Base-by-base conservation (phyloP, 2,329 filamentous ascomycete genomes). In the Neobulgaria alba region DNA sequence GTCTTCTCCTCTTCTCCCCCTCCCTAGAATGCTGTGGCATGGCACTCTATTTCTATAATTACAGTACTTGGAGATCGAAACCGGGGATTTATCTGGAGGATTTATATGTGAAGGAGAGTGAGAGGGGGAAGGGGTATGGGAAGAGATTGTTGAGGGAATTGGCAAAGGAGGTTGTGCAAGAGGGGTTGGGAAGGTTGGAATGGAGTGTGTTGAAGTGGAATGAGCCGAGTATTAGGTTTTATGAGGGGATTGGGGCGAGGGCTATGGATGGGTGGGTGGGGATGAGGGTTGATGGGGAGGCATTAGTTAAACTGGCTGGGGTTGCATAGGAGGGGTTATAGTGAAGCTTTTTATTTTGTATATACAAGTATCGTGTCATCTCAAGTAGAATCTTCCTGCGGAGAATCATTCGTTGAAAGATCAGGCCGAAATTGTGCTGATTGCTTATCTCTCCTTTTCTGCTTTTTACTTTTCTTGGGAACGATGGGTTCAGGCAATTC, bases 121-220 rank as follows among this genome's bases (percentile, higher is more conserved):
- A 83, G 54, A 71, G 92, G 3, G 80, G 80, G 23, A 76, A 75
- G 46, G 89, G 89, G 1, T 94, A 90, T 58, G 90, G 89, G 29
- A 84, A 81, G 63, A 67, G 71, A 53, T 62, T 96, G 58, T 68
- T 96, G 36, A 75, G 75, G 46, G 76, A 78, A 51, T 66, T 95
- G 58, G 90, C 89, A n/a, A 77, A 75, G 56, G 85, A 95, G 66
- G 80, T 87, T 3, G 57, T 84, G 39, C 72, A 73, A 39, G 81
- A 89, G 49, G 70, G 74, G 3, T 88, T 88, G 1, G 79, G 73
- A 5, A 71, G 90, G 43, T 65, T 96, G 41, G 89, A 96, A 58
- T 96, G 90, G 90, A 79, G 73, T 50, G 92, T 95, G 48, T 64
- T 95, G 54, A 90, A 85, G 65, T 95, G 88, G 88, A 96, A 96